Percentiles rank a stretch among this genome's conserved stretches.
Conservation (phyloP, 2,329 filamentous ascomycete genomes). For the Zelopaecilomyces penicillatus region DNA sequence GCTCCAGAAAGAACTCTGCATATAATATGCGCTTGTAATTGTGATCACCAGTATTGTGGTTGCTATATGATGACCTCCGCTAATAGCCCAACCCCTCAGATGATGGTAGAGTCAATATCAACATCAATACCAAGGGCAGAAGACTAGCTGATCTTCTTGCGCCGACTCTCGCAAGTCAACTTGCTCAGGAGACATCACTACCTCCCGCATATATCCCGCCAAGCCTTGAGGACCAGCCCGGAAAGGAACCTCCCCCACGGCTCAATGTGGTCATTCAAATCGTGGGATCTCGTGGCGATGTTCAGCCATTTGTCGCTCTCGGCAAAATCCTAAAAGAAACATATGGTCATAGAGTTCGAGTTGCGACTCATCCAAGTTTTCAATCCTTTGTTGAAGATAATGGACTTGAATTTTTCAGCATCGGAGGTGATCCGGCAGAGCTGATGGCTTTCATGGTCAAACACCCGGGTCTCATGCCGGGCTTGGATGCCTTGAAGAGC, state of each 20-base stretch:
- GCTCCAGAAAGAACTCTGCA: background rate
- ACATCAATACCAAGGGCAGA: constrained; percentile 62
- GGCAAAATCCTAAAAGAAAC: constrained; percentile 55
- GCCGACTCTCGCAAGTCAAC: constrained; percentile 52
- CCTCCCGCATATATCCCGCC: constrained; percentile 65
- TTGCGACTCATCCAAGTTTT: constrained; percentile 66
- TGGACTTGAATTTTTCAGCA: constrained; percentile 66
- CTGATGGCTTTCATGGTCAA: constrained; percentile 90
- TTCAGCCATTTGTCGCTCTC: constrained; percentile 67
- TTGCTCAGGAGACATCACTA: constrained; percentile 43
- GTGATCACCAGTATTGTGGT: background rate
- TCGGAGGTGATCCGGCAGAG: constrained; percentile 67
- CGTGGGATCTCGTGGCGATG: constrained; percentile 65
- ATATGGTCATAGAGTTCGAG: constrained; percentile 62
- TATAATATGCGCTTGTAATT: background rate
- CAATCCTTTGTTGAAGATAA: constrained; percentile 59
- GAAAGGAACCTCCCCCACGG: constrained; percentile 46
- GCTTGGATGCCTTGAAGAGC: constrained; percentile 64
- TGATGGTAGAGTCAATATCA: constrained; percentile 72
- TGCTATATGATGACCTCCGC: background rate
- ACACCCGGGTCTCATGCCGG: constrained; percentile 77
- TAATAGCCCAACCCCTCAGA: constrained; percentile 31
- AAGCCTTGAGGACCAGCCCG: constrained; percentile 57
- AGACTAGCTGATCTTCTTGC: constrained; percentile 59
- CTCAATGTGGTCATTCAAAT: constrained; percentile 69